phyloP scores from a whole-genome alignment of 148 eudicot species.

The Amaranthus palmeri region DNA sequence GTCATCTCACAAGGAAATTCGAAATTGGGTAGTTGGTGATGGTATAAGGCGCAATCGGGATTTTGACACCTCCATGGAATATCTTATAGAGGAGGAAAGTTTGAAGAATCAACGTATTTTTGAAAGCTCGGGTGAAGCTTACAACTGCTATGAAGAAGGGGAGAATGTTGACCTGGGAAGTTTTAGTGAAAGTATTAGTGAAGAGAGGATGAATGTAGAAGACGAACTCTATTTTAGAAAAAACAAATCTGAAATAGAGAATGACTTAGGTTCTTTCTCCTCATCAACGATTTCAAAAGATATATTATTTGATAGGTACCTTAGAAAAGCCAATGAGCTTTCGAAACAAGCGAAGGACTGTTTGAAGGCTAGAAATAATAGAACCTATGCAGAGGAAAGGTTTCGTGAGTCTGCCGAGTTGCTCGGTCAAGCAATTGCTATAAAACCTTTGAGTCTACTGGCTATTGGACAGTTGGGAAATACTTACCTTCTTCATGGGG shows the following conservation, averaged over 20 bases:
- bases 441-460: conserved; percentile 92
- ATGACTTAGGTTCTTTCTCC: conserved; percentile 27
- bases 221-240: conserved; percentile 27
- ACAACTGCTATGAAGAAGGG: conserved; percentile 20
- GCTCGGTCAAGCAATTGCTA: conserved; percentile 65
- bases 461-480: conserved; percentile 91
- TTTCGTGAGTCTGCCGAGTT: conserved; percentile 53
- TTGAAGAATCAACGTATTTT: conserved; percentile 27
- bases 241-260: conserved; percentile 25
- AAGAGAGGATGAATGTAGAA: conserved; percentile 24
- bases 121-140: conserved; percentile 25
- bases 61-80: conserved; percentile 31
- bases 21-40: conserved; percentile 31
- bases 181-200: conserved; percentile 21
- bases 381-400: conserved; percentile 49
- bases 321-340: conserved; percentile 53
- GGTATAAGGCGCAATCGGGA: conserved; percentile 30
- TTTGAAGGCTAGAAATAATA: conserved; percentile 35
- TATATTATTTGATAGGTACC: conserved; percentile 51
- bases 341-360: conserved; percentile 58
- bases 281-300: conserved; percentile 58
- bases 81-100: conserved; percentile 24
- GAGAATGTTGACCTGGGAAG: conserved; percentile 26
- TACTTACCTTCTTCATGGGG: conserved; percentile 96
- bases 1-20: conserved; percentile 32